Evolutionary conservation across 2,329 filamentous ascomycete species (phyloP), one percentile per base, ranked within the genome.

Genomic region (Fusarium tricinctum): DNA sequence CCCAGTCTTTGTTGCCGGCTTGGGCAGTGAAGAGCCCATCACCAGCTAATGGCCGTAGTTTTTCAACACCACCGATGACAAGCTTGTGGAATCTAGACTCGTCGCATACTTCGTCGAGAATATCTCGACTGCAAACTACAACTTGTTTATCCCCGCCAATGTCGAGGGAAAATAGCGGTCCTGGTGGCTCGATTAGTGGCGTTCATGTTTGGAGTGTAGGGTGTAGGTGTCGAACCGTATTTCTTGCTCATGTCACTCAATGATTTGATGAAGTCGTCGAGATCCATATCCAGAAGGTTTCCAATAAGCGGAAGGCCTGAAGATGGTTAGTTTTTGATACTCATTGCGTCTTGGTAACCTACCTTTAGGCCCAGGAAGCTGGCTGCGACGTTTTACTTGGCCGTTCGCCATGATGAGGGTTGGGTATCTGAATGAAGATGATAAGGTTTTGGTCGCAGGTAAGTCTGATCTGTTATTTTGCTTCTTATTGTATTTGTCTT

Each of bases 21-120:
- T 63, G 42, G 5, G 48, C 89, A 2, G 89, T 91, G 73, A 92
- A 92, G 8, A 92, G 82, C 10, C 89, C 90, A 80, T 91, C 88
- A 45, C 86, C 81, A 1, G 88, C 81, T 8, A 85, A 85, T 56
- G 88, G 84, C 60, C 90, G 81, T n/a, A 92, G 81, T 57, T 81
- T 78, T 1, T 77, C 70, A 1, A 92, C 78, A 1, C 81, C 79
- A 0, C 78, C 82, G 3, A 78, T 77, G 2, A 91, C 78, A 0
- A 80, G 76, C 73, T 92, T 93, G 17, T 81, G 73, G 73, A 92
- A 91, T 19, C 89, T 81, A 54, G 83, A 86, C 75, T 92, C 89
- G 63, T 92, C 83, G 64, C 86, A 90, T 8, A 86, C 66, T 73
- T 92, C 90, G 57, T 90, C 83, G 38, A 91, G 2, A 8, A 63